Percentiles rank a stretch among this genome's conserved stretches.
These are phyloP conservation scores for Paramecium sonneborni DNA, from an alignment of 73 alveolate genomes.

Conservation along the genomic window DNA sequence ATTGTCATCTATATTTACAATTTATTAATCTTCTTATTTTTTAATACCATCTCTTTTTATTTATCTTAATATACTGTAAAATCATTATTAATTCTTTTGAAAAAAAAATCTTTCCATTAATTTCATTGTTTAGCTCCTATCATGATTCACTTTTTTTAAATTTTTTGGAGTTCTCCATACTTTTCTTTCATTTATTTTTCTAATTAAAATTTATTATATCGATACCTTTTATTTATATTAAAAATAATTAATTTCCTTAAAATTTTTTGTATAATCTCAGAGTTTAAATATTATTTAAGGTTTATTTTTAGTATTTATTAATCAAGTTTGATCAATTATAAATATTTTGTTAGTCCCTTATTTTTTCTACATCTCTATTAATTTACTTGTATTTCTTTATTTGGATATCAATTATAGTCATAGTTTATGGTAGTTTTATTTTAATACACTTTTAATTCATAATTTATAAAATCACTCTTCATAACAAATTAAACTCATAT, in stretches of 20 bases:
- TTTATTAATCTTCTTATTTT: not conserved
- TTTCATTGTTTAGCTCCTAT: conserved; percentile 36
- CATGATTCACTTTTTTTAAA: not conserved
- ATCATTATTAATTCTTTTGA: not conserved
- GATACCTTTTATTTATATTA: no score
- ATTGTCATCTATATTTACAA: not conserved
- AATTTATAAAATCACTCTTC: no score
- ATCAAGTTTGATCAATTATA: not conserved
- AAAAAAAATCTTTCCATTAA: not conserved
- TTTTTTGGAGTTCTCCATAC: conserved; percentile 7
- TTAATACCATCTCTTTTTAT: not conserved
- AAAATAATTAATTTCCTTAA: no score
- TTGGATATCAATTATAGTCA: no score
- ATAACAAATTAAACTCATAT: no score
- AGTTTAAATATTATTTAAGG: not conserved
- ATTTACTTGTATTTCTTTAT: no score
- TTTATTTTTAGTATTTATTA: not conserved
- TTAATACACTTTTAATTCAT: conserved; percentile 14
- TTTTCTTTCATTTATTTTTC: conserved; percentile 41
- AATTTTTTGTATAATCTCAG: conserved; percentile 2
- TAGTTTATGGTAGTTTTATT: not conserved
- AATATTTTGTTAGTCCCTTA: conserved; percentile 11
- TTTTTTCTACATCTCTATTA: not conserved
- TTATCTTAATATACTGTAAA: not conserved
- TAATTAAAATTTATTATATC: not conserved